Evolutionary conservation across 78 protist genomes (phyloP), one percentile per base, ranked within the genome.

Genomic region (Dictyostelium capitatum): DNA sequence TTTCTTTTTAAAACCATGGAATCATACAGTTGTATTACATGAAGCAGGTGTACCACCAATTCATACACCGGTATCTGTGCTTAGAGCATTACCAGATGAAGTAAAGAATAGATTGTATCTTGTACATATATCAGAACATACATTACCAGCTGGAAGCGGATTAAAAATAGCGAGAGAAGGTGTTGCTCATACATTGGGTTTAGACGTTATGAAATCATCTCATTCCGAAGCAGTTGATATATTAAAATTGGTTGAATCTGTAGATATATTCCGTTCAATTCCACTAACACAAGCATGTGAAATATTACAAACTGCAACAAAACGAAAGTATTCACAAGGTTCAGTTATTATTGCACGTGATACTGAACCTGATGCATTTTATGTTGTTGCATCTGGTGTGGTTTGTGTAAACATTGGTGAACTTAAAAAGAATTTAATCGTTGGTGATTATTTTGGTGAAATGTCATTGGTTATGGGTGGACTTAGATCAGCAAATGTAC

Each of bases 1-100:
- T 62, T 85, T 85, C 82, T 85, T 85, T 75, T 85, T 85, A 48
- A 73, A 51, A 48, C 92, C 92, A 17, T 95, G 97, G 97, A 82
- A 84, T 74, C 96, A 93, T 84, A 80, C 91, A 51, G 74, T 96
- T 30, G 89, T 96, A 12, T 84, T 96, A 54, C 97, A 92, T 79
- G 96, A 92, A 67, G 95, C 95, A 20, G 97, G 97, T 10, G 96
- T 92, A 30, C 96, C 97, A 20, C 97, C 97, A 23, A 92, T 89
- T 83, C 97, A 92, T 83, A 91, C 97, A 30, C 97, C 97, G 14
- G 83, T 85, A 1, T 30, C 93, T 41, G 87, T 94, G 41, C 70
- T 92, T 15, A 20, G 30, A 25, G 23, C 83, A 30, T 80, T 89
- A 20, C 70, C 95, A 12, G 77, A 78, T 15, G 90, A 89, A 50